Base-by-base conservation (phyloP, 139 green algal species). In the Dunaliella primolecta region DNA sequence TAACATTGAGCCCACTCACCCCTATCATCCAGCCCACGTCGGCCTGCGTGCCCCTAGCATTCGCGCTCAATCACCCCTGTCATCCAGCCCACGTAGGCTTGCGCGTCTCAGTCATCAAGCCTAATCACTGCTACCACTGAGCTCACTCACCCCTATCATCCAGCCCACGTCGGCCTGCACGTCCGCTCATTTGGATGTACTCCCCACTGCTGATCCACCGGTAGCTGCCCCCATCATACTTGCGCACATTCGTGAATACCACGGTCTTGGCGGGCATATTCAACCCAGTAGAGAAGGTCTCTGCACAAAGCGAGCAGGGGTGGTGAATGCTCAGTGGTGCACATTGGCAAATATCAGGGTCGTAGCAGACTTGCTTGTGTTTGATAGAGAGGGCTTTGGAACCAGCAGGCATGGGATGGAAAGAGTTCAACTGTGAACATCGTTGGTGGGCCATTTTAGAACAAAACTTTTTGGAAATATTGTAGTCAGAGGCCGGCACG, bases 111-210 rank as follows among this genome's bases (percentile, higher is more conserved):
- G 0, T n/a, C n/a, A n/a, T n/a, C n/a, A n/a, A n/a, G n/a, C n/a
- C n/a, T n/a, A n/a, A n/a, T n/a, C n/a, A n/a, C 97, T n/a, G n/a
- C n/a, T n/a, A n/a, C n/a, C n/a, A n/a, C n/a, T n/a, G n/a, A n/a
- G n/a, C n/a, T n/a, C n/a, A 35, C 85, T 75, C 81, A 89, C 95
- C 97, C 3, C 88, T 78, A 76, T 95, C 92, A 88, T 99, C 97
- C 87, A 96, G 96, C 1, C 97, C 97, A 32, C 97, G 87, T 34
- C 97, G 88, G 27, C 97, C 97, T 32, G 97, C 97, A 0, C 97
- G 84, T 0, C 97, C 97, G 87, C 93, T 98, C 96, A 99, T 99
- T 92, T 99, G 96, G 78, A 98, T 98, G 93, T 98, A 99, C 89
- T 99, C 96, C 0, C 96, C 97, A 38, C 83, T 93, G 76, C 84